A percentile compares a stretch with the other conserved stretches of the same genome.
phyloP scores from a whole-genome alignment of 225 moss, liverwort and hornwort genomes.

The Marchantia polymorpha region DNA sequence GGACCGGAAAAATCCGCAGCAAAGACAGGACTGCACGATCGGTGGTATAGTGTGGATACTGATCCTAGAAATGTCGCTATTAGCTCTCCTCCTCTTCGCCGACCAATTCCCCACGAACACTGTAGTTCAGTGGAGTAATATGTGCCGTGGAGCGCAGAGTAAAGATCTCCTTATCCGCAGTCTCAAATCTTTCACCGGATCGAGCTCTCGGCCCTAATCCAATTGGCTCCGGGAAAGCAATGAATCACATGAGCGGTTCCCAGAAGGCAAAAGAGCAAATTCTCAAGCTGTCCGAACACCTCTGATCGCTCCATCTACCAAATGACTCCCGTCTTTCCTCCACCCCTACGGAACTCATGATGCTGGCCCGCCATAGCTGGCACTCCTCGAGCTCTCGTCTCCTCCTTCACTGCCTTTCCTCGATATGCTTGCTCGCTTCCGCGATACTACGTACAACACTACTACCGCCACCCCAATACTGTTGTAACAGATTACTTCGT shows the following conservation, averaged over 20 bases:
- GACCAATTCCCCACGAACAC: neutral
- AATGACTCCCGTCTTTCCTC: neutral
- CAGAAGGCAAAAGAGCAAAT: neutral
- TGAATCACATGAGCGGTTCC: neutral
- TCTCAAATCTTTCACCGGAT: neutral
- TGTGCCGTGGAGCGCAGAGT: neutral
- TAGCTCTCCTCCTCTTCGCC: neutral
- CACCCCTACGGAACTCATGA: neutral
- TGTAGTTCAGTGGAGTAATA: neutral
- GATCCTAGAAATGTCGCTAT: neutral
- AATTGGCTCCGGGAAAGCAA: neutral
- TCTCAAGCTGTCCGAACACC: neutral
- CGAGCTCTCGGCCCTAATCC: neutral
- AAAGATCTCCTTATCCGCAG: neutral
- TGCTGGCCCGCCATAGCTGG: slow-evolving; percentile 19
- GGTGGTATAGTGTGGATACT: neutral
- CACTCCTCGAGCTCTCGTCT: neutral
- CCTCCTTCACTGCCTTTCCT: neutral
- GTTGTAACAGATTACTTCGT: too few species aligned
- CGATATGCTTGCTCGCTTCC: too few species aligned
- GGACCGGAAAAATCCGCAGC: neutral
- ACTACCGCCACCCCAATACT: too few species aligned
- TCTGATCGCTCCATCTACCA: neutral
- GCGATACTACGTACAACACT: too few species aligned
- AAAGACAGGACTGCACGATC: neutral